These are phyloP conservation scores for Biscogniauxia marginata DNA, from an alignment of 2,329 filamentous ascomycete species.

Conservation along the genomic window DNA sequence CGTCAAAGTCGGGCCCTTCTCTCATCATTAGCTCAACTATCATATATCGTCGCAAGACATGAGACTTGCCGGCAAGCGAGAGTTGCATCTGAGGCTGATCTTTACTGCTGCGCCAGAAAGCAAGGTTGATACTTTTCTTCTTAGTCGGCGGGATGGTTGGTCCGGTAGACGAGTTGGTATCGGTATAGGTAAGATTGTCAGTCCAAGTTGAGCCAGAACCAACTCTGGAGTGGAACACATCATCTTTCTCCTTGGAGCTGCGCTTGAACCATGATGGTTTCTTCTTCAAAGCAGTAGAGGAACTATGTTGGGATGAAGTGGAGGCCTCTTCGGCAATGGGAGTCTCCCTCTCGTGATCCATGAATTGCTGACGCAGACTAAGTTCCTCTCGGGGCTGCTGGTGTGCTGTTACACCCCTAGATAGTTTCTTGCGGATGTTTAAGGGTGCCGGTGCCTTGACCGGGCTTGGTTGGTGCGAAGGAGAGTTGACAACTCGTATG, in stretches of 20 bases:
- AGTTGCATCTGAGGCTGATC: conserved; percentile 39
- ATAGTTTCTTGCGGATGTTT: conserved; percentile 41
- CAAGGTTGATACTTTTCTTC: conserved; percentile 51
- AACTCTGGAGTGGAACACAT: conserved; percentile 13
- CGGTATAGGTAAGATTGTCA: conserved; percentile 19
- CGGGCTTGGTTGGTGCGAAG: conserved; percentile 35
- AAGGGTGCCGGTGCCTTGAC: conserved; percentile 38
- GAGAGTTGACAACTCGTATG: conserved; percentile 55
- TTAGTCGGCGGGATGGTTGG: conserved; percentile 31
- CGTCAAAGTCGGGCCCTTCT: conserved; percentile 34
- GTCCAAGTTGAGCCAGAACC: conserved; percentile 13
- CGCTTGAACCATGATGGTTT: conserved; percentile 53
- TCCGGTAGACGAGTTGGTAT: conserved; percentile 23
- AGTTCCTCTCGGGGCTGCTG: conserved; percentile 12
- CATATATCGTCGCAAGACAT: background rate
- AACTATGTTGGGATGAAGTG: conserved; percentile 17
- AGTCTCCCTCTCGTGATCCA: conserved; percentile 19
- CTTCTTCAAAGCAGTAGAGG: conserved; percentile 39
- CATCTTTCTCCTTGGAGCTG: conserved; percentile 39
- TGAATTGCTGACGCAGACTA: conserved; percentile 29
- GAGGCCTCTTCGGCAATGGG: conserved; percentile 17
- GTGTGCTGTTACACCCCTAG: conserved; percentile 14
- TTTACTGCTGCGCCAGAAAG: conserved; percentile 54
- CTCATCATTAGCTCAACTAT: background rate
- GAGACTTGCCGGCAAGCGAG: conserved; percentile 42